Evolutionary conservation across 768 basidiomycete species (phyloP).

Genomic region (Gyrodon lividus): DNA sequence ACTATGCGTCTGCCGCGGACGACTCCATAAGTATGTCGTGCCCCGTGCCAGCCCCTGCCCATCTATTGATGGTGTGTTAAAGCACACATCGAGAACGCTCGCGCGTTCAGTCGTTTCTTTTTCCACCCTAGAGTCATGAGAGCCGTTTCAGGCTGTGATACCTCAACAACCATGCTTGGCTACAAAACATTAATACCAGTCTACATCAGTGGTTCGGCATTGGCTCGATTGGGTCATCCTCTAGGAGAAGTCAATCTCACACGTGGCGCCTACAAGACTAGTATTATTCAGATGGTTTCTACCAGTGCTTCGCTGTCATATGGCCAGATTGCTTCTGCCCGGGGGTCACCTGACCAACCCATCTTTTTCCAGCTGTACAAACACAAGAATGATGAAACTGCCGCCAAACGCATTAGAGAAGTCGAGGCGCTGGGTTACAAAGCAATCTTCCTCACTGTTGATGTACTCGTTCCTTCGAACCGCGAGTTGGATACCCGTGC

Average conservation of each 20-base stretch:
- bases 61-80: constrained; percentile 11
- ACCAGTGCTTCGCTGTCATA: constrained; percentile 72
- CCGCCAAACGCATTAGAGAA: constrained; percentile 67
- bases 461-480: constrained; percentile 81
- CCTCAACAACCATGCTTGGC: constrained; percentile 73
- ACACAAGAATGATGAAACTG: constrained; percentile 61
- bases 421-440: constrained; percentile 76
- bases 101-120: constrained; percentile 83
- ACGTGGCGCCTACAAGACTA: constrained; percentile 58
- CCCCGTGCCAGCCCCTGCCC: constrained; percentile 10
- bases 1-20: constrained; percentile 85
- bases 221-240: constrained; percentile 84
- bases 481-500: constrained; percentile 71
- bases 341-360: constrained; percentile 52
- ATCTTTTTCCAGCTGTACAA: constrained; percentile 90
- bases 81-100: constrained; percentile 70
- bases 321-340: constrained; percentile 57
- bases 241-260: constrained; percentile 83
- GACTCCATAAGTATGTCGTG: constrained; percentile 71
- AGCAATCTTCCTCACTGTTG: constrained; percentile 90
- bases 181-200: constrained; percentile 72
- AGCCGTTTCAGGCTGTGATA: constrained; percentile 58
- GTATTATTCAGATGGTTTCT: constrained; percentile 85
- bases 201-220: constrained; percentile 80
- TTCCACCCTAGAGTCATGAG: constrained; percentile 83